These are phyloP conservation scores for Zalaria obscura DNA, from an alignment of 2,329 filamentous ascomycete species.

Conservation along the genomic window DNA sequence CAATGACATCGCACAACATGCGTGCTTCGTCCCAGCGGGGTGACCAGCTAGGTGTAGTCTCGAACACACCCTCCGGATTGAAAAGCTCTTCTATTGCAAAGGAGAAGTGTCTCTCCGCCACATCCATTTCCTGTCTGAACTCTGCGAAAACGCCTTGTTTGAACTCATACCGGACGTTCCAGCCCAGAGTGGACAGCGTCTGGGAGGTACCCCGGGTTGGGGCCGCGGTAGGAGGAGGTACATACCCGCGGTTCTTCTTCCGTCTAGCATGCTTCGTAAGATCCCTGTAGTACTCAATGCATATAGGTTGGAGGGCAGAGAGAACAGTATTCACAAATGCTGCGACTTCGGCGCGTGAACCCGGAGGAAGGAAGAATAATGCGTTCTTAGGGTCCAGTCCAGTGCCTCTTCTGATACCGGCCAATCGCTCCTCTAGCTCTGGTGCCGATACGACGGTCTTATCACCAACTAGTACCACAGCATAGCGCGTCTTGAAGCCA, in stretches of 20 bases:
- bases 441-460: slow-evolving; percentile 38
- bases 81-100: slow-evolving; percentile 75
- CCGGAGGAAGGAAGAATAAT: slow-evolving; percentile 68
- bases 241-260: slow-evolving; percentile 67
- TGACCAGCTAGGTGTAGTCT: slow-evolving; percentile 80
- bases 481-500: slow-evolving; percentile 64
- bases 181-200: slow-evolving; percentile 69
- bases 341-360: slow-evolving; percentile 55
- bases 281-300: slow-evolving; percentile 85
- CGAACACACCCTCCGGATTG: slow-evolving; percentile 63
- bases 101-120: slow-evolving; percentile 71
- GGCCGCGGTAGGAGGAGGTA: slow-evolving; percentile 68
- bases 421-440: slow-evolving; percentile 61
- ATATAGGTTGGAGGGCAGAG: slow-evolving; percentile 54
- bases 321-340: slow-evolving; percentile 63
- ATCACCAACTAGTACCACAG: slow-evolving; percentile 65
- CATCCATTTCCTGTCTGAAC: slow-evolving; percentile 85
- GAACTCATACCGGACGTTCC: slow-evolving; percentile 90
- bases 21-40: slow-evolving; percentile 86
- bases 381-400: slow-evolving; percentile 67
- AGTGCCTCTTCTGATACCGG: slow-evolving; percentile 64
- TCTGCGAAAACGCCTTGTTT: slow-evolving; percentile 85
- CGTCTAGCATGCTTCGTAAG: slow-evolving; percentile 82
- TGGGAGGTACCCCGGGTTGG: slow-evolving; percentile 76
- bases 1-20: slow-evolving; percentile 67